Base-by-base conservation (phyloP, 140 eudicot genomes). In the Bidens hawaiensis region DNA sequence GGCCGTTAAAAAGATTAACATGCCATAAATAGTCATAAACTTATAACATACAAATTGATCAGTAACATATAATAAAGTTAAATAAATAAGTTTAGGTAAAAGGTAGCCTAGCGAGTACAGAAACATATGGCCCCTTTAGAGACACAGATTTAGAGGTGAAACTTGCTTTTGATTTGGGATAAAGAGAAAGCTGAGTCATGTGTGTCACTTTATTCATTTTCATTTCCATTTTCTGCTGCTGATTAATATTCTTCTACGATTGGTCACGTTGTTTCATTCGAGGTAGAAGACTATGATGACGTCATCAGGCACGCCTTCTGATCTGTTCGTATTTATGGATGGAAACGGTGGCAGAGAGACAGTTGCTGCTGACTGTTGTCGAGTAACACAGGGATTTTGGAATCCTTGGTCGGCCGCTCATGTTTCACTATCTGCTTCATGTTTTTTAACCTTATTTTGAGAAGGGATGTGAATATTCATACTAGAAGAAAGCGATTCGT, bases 241-340 rank as follows among this genome's bases (percentile, higher is more conserved):
- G n/a, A n/a, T n/a, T 64, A 56, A 65, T 73, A 73, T 73, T 73
- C 78, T 48, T 62, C 40, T 52, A 27, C 38, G 54, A 66, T 65
- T 58, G 67, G 56, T 57, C 30, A n/a, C 8, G 8, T 31, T 7
- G 36, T 1, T 31, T 31, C 38, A 7, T 31, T 58, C 47, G 36
- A 54, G 40, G 28, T 34, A 14, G 38, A 45, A 65, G 73, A 65
- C 14, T 55, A 75, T 42, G 66, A 55, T 71, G 55, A 71, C 72
- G 57, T 76, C 68, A 69, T 63, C 26, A 64, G 50, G 60, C 81
- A 76, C 81, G 81, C 76, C 47, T 67, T 48, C 58, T 43, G n/a
- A n/a, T n/a, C n/a, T n/a, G n/a, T n/a, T n/a, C n/a, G n/a, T n/a
- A n/a, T n/a, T n/a, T n/a, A n/a, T n/a, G n/a, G n/a, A n/a, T n/a